These are phyloP conservation scores for Diaporthe citriasiana DNA, from an alignment of 2,329 filamentous ascomycete genomes.

Conservation along the genomic window DNA sequence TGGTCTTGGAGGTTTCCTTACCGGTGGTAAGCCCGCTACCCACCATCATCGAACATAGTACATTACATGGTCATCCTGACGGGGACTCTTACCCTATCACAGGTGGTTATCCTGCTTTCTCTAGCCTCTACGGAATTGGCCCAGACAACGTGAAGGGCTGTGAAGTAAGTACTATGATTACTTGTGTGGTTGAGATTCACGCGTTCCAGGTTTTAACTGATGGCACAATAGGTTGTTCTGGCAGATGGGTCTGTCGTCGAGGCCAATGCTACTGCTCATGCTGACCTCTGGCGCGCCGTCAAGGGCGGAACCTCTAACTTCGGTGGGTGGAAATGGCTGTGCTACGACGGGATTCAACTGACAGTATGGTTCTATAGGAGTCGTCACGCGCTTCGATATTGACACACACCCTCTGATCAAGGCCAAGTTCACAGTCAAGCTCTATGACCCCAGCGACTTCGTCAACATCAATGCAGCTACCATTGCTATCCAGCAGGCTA, in stretches of 20 bases:
- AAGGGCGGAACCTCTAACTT: constrained; percentile 46
- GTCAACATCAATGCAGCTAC: constrained; percentile 41
- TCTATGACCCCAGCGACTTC: constrained; percentile 43
- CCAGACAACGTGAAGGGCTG: constrained; percentile 44
- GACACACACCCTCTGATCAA: constrained; percentile 42
- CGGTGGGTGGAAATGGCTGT: constrained; percentile 30
- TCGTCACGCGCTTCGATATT: constrained; percentile 45
- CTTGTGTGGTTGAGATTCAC: not conserved
- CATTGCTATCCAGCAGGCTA: constrained; percentile 39
- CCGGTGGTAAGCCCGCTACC: constrained; percentile 40
- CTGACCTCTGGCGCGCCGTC: constrained; percentile 42
- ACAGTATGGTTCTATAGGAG: constrained; percentile 37
- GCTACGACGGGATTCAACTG: too few relatives aligned
- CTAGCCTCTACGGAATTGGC: constrained; percentile 43
- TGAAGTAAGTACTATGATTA: constrained; percentile 36
- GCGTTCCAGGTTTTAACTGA: not conserved
- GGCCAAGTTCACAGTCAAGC: constrained; percentile 41
- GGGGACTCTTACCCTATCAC: not conserved
- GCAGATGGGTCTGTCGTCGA: constrained; percentile 43
- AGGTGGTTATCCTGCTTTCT: constrained; percentile 44
- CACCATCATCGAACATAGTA: not conserved
- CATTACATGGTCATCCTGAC: too few relatives aligned
- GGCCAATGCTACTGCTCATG: constrained; percentile 39
- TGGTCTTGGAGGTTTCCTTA: constrained; percentile 43
- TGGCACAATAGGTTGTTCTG: constrained; percentile 41